Evolutionary conservation across 23 red algal genomes (phyloP).

Genomic region (Agarophyton chilense): DNA sequence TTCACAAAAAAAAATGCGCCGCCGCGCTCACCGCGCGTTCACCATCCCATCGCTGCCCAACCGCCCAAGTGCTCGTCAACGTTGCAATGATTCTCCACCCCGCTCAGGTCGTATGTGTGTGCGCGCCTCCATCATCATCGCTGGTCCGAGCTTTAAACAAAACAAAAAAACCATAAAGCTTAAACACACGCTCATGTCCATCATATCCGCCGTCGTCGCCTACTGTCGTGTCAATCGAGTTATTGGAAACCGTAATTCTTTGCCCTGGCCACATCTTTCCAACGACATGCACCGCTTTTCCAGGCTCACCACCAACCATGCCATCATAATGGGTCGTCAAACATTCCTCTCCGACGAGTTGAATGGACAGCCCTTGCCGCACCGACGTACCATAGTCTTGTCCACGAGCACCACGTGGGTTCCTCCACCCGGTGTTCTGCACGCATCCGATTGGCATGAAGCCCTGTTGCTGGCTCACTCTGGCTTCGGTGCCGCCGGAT

Average conservation of each 20-base stretch:
- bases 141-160: no score
- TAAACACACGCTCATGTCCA: not conserved
- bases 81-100: no score
- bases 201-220: constrained; percentile 72
- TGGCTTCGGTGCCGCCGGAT: constrained; percentile 51
- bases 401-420: constrained; percentile 37
- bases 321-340: constrained; percentile 84
- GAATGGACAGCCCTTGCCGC: constrained; percentile 49
- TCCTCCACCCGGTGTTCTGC: constrained; percentile 52
- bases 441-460: constrained; percentile 58
- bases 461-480: constrained; percentile 59
- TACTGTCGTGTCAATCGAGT: constrained; percentile 39
- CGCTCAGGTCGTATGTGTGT: no score
- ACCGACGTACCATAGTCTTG: constrained; percentile 84
- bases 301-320: constrained; percentile 51
- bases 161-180: no score
- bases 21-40: no score
- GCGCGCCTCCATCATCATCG: no score
- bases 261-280: constrained; percentile 78
- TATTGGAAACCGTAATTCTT: constrained; percentile 46
- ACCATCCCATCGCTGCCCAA: no score
- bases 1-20: no score
- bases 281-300: constrained; percentile 68
- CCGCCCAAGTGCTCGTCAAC: no score
- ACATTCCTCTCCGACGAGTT: constrained; percentile 75